phyloP scores from a whole-genome alignment of 2,329 filamentous ascomycete species.

The Fusarium sarcochroum region DNA sequence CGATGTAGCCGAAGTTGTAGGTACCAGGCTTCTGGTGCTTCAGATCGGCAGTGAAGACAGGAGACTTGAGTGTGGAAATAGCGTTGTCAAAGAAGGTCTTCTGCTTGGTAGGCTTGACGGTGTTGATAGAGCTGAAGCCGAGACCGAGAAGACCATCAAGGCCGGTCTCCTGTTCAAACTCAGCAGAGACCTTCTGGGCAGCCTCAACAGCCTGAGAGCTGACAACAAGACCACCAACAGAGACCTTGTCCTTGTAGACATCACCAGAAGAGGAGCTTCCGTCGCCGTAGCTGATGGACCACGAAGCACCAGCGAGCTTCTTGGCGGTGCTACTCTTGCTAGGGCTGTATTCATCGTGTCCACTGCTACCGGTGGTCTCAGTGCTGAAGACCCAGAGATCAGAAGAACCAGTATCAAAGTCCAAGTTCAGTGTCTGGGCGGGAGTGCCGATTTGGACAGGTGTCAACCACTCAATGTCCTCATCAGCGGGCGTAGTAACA shows the following conservation, averaged over 20 bases:
- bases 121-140: constrained; percentile 60
- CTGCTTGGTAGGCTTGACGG: constrained; percentile 56
- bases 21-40: constrained; percentile 68
- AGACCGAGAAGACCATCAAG: constrained; percentile 62
- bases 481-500: constrained; percentile 44
- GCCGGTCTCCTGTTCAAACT: constrained; percentile 55
- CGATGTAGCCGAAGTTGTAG: constrained; percentile 82
- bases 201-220: constrained; percentile 59
- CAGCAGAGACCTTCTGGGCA: constrained; percentile 56
- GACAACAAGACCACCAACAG: constrained; percentile 58
- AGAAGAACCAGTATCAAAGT: constrained; percentile 63
- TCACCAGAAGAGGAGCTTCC: constrained; percentile 58
- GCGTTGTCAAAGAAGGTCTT: constrained; percentile 61
- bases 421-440: constrained; percentile 58
- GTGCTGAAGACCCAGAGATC: constrained; percentile 65
- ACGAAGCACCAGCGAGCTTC: constrained; percentile 55
- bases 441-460: constrained; percentile 61
- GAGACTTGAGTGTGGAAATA: constrained; percentile 26
- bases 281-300: constrained; percentile 61
- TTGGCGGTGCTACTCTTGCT: constrained; percentile 56
- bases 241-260: constrained; percentile 61
- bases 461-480: constrained; percentile 57
- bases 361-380: constrained; percentile 56
- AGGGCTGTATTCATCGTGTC: constrained; percentile 59
- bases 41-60: constrained; percentile 78